Base-by-base conservation (phyloP, 2,329 filamentous ascomycete genomes). In the Herpotrichia juniperi region DNA sequence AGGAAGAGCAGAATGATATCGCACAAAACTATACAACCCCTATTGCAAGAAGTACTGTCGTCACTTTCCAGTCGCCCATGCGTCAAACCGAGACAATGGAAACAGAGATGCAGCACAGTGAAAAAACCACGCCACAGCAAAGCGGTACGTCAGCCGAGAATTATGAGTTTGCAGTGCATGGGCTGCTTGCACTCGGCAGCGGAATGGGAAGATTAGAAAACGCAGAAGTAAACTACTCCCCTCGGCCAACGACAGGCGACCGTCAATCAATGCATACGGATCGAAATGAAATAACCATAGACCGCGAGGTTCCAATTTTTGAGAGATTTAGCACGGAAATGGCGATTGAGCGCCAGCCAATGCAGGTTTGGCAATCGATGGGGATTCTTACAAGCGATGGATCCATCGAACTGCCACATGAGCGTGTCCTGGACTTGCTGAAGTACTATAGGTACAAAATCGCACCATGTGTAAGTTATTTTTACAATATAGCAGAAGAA, bases 381-480 rank as follows among this genome's bases (percentile, higher is more conserved):
- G 32, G 42, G 22, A 16, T 21, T 25, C 21, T 26, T 4, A 26
- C 30, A n/a, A 12, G 11, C n/a, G 16, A 26, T 25, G 48, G 26
- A 6, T n/a, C 48, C 2, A 37, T 26, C 1, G 37, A 51, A 30
- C n/a, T 50, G 16, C 19, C 40, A 7, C 44, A 48, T 9, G 56
- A 59, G 22, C 34, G 42, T 16, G 44, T 40, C 44, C 59, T 81
- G 30, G 76, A 79, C 35, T 78, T 62, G 19, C 22, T 67, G 17
- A 60, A 58, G 48, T 50, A 82, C 39, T 84, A 81, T 64, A 76
- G 83, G 19, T 76, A 78, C 1, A 77, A 83, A 50, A 78, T 83
- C 34, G 81, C 81, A 2, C 79, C 78, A 19, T 83, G 81, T 80
- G 77, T 79, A 54, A 51, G 67, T 59, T 3, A 43, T 11, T 21